A percentile compares a stretch with the other conserved stretches of the same genome.
phyloP scores from a whole-genome alignment of 1,139 yeast genomes.

The Cylindricascospora bacillispora region DNA sequence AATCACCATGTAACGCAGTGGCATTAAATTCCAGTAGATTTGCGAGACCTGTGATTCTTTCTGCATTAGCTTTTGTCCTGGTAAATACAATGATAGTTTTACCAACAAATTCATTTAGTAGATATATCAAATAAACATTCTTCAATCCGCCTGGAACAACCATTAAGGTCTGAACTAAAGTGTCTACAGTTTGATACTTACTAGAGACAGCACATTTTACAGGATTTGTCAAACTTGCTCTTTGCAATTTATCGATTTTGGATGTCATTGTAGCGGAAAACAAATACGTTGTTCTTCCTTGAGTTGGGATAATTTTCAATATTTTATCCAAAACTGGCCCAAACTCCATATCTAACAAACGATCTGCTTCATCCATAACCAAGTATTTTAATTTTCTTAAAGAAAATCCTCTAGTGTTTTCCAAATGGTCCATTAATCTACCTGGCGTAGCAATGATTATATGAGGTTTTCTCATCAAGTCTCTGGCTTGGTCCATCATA shows the following conservation, averaged over 20 bases:
- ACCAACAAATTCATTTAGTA: constrained; percentile 74
- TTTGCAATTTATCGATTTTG: constrained; percentile 83
- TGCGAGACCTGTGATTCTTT: constrained; percentile 72
- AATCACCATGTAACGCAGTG: constrained; percentile 88
- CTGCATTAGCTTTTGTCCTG: constrained; percentile 91
- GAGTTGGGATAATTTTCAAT: constrained; percentile 64
- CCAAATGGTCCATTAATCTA: constrained; percentile 87
- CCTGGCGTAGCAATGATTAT: constrained; percentile 95
- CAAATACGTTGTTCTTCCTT: constrained; percentile 65
- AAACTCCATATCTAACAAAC: constrained; percentile 90
- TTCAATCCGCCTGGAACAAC: constrained; percentile 88
- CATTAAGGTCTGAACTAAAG: constrained; percentile 78
- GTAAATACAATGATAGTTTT: constrained; percentile 84
- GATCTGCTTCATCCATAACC: constrained; percentile 92
- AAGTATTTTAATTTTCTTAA: constrained; percentile 67
- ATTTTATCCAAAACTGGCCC: constrained; percentile 90
- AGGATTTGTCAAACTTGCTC: constrained; percentile 84
- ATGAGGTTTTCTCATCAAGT: constrained; percentile 87
- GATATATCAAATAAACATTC: constrained; percentile 72
- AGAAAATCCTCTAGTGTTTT: constrained; percentile 85
- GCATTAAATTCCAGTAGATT: constrained; percentile 78
- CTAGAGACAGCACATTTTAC: constrained; percentile 83
- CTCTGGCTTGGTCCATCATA: constrained; percentile 95
- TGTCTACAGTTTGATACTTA: constrained; percentile 87
- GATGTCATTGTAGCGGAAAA: constrained; percentile 96